Conservation (phyloP, 805 yeast species). For the Teunomyces stri region DNA sequence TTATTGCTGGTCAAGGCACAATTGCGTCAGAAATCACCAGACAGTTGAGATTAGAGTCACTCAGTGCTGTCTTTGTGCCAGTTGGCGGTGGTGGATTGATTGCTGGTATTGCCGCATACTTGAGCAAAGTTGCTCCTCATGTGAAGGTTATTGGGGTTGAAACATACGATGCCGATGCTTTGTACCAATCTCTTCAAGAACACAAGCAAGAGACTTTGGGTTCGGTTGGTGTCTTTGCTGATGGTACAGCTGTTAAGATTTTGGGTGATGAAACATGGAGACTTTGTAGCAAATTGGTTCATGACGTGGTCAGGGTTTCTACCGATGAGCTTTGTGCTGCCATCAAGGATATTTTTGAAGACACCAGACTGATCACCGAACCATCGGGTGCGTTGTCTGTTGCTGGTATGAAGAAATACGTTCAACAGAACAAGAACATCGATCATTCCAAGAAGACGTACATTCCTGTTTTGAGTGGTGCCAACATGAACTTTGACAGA, state of each 20-base stretch:
- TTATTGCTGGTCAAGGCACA: constrained; percentile 98
- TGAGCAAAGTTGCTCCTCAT: constrained; percentile 97
- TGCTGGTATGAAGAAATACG: constrained; percentile 88
- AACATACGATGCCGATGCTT: constrained; percentile 93
- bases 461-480: constrained; percentile 89
- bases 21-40: constrained; percentile 89
- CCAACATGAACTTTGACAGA: constrained; percentile 97
- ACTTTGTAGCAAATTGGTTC: constrained; percentile 74
- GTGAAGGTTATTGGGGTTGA: constrained; percentile 95
- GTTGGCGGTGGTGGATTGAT: constrained; percentile 98
- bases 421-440: constrained; percentile 63
- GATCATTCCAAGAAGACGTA: constrained; percentile 71
- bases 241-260: constrained; percentile 93
- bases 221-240: constrained; percentile 95
- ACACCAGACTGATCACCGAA: constrained; percentile 89
- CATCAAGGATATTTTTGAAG: constrained; percentile 93
- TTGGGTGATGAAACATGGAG: constrained; percentile 92
- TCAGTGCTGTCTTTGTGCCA: constrained; percentile 86
- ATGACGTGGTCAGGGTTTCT: constrained; percentile 78
- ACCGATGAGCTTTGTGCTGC: constrained; percentile 97
- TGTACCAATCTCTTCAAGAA: constrained; percentile 63
- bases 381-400: constrained; percentile 97
- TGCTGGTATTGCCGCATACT: constrained; percentile 85
- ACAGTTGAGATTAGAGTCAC: constrained; percentile 73
- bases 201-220: constrained; percentile 55